Conservation (phyloP, 176 grass and related monocot species). For the Rhynchospora tenuis region DNA sequence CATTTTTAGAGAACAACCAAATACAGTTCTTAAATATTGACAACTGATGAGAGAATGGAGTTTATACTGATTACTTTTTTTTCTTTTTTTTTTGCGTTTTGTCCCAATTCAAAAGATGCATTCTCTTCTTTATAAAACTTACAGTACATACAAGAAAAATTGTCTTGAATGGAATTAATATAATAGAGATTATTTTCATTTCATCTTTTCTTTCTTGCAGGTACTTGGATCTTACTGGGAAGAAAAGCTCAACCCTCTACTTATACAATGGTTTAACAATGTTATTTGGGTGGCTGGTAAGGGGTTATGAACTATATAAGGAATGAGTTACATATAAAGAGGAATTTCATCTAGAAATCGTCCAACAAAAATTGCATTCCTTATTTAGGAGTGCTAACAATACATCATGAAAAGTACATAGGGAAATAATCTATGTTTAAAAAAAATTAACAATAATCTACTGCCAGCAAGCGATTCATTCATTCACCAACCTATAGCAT, state of each 20-base stretch:
- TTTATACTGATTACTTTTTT: background rate
- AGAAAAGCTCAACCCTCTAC: constrained; percentile 54
- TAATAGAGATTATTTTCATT: constrained; percentile 1
- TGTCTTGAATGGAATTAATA: background rate
- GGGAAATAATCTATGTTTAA: too few relatives aligned
- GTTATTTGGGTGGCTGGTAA: constrained; percentile 89
- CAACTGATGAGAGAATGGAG: background rate
- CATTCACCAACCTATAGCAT: too few relatives aligned
- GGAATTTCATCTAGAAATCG: too few relatives aligned
- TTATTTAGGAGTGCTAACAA: too few relatives aligned
- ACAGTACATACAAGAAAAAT: background rate
- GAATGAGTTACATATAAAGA: too few relatives aligned
- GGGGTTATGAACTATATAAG: background rate
- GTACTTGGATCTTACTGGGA: constrained; percentile 69
- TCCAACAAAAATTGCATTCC: too few relatives aligned
- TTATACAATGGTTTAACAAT: constrained; percentile 65
- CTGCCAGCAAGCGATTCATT: too few relatives aligned
- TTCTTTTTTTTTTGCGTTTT: background rate
- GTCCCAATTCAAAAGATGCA: background rate
- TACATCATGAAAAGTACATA: too few relatives aligned
- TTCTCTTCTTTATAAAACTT: background rate
- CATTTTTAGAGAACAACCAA: background rate
- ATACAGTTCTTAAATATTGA: background rate
- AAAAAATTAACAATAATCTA: too few relatives aligned
- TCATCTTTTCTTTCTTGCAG: constrained; percentile 21